Evolutionary conservation across 257 asterid species (phyloP).

Genomic region (Verbascum thapsus): DNA sequence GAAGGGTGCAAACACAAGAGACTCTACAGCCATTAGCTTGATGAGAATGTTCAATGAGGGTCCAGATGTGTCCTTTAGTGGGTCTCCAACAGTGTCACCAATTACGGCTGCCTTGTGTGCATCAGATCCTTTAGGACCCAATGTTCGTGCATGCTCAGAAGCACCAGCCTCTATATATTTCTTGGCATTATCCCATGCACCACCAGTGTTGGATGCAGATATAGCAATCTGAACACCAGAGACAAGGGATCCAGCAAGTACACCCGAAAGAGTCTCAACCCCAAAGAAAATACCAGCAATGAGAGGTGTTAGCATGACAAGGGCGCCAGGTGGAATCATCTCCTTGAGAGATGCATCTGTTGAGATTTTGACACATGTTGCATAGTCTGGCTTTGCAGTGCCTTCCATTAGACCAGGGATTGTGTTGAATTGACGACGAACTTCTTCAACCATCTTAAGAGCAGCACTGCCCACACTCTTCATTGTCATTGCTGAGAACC

Average conservation of each 20-base stretch:
- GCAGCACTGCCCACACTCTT: conserved; percentile 89
- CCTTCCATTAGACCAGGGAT: conserved; percentile 86
- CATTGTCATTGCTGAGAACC: conserved; percentile 94
- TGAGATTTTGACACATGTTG: conserved; percentile 79
- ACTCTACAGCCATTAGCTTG: conserved; percentile 86
- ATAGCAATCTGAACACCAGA: conserved; percentile 88
- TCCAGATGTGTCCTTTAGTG: conserved; percentile 87
- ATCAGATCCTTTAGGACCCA: conserved; percentile 86
- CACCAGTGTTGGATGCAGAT: conserved; percentile 86
- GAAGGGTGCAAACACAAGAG: conserved; percentile 84
- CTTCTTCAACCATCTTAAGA: conserved; percentile 90
- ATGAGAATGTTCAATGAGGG: conserved; percentile 82
- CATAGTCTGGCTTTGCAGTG: conserved; percentile 73
- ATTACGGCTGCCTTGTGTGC: conserved; percentile 87
- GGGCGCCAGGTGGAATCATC: conserved; percentile 89
- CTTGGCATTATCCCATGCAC: conserved; percentile 95
- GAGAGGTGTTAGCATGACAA: conserved; percentile 86
- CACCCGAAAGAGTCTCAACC: conserved; percentile 79
- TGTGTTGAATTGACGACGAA: conserved; percentile 76
- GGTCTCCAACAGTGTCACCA: conserved; percentile 85
- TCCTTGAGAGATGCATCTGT: conserved; percentile 83
- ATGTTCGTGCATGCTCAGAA: conserved; percentile 67
- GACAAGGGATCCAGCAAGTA: conserved; percentile 79
- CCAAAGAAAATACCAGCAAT: conserved; percentile 76
- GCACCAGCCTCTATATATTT: conserved; percentile 86